These are phyloP conservation scores for Knoxia roxburghii DNA, from an alignment of 257 asterid genomes.

Conservation along the genomic window DNA sequence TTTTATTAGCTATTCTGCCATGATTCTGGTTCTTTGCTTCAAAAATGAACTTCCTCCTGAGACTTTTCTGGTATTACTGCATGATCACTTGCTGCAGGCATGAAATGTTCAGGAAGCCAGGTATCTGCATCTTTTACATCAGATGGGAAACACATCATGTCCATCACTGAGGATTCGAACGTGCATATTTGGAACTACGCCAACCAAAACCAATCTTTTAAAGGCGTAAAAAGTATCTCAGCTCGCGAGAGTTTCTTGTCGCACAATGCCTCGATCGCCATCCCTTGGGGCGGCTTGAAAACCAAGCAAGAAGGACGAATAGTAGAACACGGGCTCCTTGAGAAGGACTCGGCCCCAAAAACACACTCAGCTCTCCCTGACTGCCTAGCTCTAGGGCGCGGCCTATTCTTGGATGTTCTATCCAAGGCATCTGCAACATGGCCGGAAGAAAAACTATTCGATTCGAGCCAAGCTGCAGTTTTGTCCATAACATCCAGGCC, in stretches of 20 bases:
- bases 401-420: conserved; percentile 57
- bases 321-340: conserved; percentile 34
- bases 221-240: conserved; percentile 29
- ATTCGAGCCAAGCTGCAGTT: conserved; percentile 23
- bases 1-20: neutral
- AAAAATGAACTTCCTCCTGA: neutral
- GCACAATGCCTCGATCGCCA: conserved; percentile 62
- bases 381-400: conserved; percentile 48
- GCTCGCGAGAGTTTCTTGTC: conserved; percentile 73
- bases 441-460: conserved; percentile 70
- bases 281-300: conserved; percentile 82
- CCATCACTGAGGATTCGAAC: conserved; percentile 62
- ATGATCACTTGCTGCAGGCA: conserved; percentile 37
- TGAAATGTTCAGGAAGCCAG: conserved; percentile 50
- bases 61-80: neutral
- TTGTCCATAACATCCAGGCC: conserved; percentile 42
- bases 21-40: neutral
- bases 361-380: conserved; percentile 47
- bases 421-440: conserved; percentile 62
- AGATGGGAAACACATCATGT: conserved; percentile 72
- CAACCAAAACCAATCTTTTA: conserved; percentile 35
- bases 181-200: conserved; percentile 66
- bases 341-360: conserved; percentile 43
- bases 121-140: conserved; percentile 71
- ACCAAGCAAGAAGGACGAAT: conserved; percentile 39